Evolutionary conservation across 2,329 filamentous ascomycete genomes (phyloP), one percentile per base, ranked within the genome.

Genomic region (Pseudogymnoascus sp.): DNA sequence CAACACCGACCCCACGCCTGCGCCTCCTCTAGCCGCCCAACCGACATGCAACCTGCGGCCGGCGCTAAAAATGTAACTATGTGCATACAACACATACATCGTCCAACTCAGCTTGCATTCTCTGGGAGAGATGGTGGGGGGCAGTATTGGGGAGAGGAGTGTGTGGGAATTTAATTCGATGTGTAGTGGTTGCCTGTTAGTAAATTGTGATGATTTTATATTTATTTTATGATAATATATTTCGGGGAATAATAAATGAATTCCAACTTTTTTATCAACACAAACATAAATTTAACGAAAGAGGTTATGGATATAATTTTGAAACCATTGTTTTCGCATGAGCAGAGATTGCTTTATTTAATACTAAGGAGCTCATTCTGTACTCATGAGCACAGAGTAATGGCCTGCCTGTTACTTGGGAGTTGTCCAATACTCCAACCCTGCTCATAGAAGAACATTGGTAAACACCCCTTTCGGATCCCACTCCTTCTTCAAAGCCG

Each of bases 391-490:
- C 21, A 29, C 6, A 3, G 6, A 51, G 3, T 26, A n/a, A n/a
- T 10, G 45, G 45, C 23, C 14, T 8, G 23, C 45, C 23, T 29
- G 3, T 8, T 10, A 51, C 6, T 2, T 1, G 16, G 1, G 5
- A n/a, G 8, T 23, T 14, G 21, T 1, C n/a, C 16, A 42, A 42
- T 42, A 21, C 11, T 47, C 18, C 12, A 47, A 26, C 45, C 23
- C 23, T 51, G 14, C 14, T 51, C 14, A 51, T 6, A 51, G 45
- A n/a, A 51, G 7, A 26, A 51, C 45, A 29, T 51, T 10, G 3
- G 45, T 51, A 36, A 72, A 73, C 8, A 70, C 64, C 0, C 69
- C 70, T 8, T 63, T 60, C 4, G 71, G 70, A 62, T 73, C 72
- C 69, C 69, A 71, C 61, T 66, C 64, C 40, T 51, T 70, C 64